A percentile compares a stretch with the other conserved stretches of the same genome.
Evolutionary conservation across 2,329 filamentous ascomycete genomes (phyloP).

Genomic region (Cercospora zeae-maydis): DNA sequence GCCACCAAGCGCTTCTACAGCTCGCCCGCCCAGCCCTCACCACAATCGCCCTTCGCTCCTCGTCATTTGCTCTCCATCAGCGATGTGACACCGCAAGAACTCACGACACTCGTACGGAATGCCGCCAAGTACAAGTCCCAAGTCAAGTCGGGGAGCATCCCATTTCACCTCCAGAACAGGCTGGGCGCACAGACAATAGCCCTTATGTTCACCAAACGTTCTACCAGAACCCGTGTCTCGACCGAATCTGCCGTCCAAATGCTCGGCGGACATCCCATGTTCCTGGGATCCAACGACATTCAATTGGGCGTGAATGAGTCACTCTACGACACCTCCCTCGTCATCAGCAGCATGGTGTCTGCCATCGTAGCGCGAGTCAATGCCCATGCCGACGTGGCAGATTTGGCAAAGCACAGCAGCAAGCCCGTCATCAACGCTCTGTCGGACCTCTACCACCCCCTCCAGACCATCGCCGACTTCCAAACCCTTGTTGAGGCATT

Average conservation of each 20-base stretch:
- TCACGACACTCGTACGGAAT: slow-evolving; percentile 78
- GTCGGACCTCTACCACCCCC: slow-evolving; percentile 85
- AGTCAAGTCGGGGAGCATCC: slow-evolving; percentile 63
- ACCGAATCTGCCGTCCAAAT: slow-evolving; percentile 87
- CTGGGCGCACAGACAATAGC: slow-evolving; percentile 78
- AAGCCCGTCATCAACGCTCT: slow-evolving; percentile 58
- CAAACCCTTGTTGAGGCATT: slow-evolving; percentile 83
- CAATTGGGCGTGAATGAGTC: slow-evolving; percentile 96
- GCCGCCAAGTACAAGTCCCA: slow-evolving; percentile 70
- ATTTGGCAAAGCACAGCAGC: slow-evolving; percentile 47
- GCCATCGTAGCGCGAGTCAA: slow-evolving; percentile 51
- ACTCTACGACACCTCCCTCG: slow-evolving; percentile 83
- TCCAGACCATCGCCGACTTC: slow-evolving; percentile 93
- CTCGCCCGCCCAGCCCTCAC: slow-evolving; percentile 36
- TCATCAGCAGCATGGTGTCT: slow-evolving; percentile 73
- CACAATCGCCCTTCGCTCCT: slow-evolving; percentile 58
- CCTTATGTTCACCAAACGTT: slow-evolving; percentile 96
- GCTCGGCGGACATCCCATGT: slow-evolving; percentile 93
- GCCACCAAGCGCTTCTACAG: slow-evolving; percentile 26
- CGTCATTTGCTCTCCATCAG: slow-evolving; percentile 90
- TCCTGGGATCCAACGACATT: slow-evolving; percentile 91
- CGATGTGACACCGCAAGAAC: slow-evolving; percentile 75
- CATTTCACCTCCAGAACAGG: slow-evolving; percentile 58
- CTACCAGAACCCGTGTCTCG: slow-evolving; percentile 86
- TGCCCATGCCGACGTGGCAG: slow-evolving; percentile 49